phyloP scores from a whole-genome alignment of 1,284 basidiomycete species.

The Rhizoctonia solani region DNA sequence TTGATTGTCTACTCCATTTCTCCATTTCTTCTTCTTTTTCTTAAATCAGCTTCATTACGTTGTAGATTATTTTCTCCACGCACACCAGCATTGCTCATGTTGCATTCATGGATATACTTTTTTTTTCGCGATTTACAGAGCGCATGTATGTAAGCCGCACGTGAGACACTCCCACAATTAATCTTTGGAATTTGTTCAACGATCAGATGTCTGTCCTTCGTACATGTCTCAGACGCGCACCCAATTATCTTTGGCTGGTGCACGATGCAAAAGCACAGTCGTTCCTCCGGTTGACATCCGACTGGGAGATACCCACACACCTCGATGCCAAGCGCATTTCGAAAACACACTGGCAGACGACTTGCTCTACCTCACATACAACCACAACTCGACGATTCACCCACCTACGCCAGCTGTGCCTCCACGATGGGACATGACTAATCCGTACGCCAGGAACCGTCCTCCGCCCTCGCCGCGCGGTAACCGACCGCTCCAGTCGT shows the following conservation, averaged over 20 bases:
- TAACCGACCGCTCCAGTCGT: conserved; percentile 45
- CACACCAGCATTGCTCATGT: neutral
- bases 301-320: conserved; percentile 64
- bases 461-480: conserved; percentile 45
- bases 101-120: conserved; percentile 18
- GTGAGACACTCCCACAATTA: conserved; percentile 4
- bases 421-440: conserved; percentile 39
- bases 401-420: conserved; percentile 38
- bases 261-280: conserved; percentile 1
- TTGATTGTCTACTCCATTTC: neutral
- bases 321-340: conserved; percentile 85
- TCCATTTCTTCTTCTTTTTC: conserved; percentile 5
- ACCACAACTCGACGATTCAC: conserved; percentile 57
- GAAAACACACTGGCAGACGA: conserved; percentile 80
- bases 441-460: conserved; percentile 48
- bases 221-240: neutral
- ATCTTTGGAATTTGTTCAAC: conserved; percentile 10
- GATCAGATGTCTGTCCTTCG: too few species aligned
- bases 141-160: conserved; percentile 1
- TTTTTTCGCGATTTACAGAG: neutral
- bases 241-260: neutral
- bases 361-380: conserved; percentile 94
- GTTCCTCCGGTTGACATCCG: conserved; percentile 27
- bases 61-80: conserved; percentile 16
- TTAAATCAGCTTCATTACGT: conserved; percentile 14